These are phyloP conservation scores for Perilla frutescens DNA, from an alignment of 257 asterid species.

Conservation along the genomic window DNA sequence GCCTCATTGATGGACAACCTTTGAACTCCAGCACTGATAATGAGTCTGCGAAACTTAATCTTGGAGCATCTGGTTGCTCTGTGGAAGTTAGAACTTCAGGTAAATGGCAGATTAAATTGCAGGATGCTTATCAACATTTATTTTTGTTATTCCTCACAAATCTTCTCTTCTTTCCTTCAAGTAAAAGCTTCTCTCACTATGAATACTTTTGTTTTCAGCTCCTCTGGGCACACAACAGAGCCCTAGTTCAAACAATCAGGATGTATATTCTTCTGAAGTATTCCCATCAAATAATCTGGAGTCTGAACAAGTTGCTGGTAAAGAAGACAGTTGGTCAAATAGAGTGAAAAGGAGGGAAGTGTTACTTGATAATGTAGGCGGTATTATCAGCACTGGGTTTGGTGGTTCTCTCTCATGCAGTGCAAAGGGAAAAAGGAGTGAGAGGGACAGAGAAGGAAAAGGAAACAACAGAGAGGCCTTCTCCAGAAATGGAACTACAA, in stretches of 20 bases:
- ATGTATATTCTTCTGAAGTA: slow-evolving; percentile 56
- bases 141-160: slow-evolving; percentile 10
- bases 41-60: slow-evolving; percentile 55
- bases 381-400: slow-evolving; percentile 54
- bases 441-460: slow-evolving; percentile 83
- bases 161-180: slow-evolving; percentile 8
- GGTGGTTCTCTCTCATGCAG: slow-evolving; percentile 71
- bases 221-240: slow-evolving; percentile 69
- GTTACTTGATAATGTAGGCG: slow-evolving; percentile 75
- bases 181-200: slow-evolving; percentile 17
- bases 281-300: slow-evolving; percentile 50
- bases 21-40: slow-evolving; percentile 55
- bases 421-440: slow-evolving; percentile 92
- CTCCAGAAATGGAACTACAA: slow-evolving; percentile 72
- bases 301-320: slow-evolving; percentile 55
- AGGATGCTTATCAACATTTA: slow-evolving; percentile 31
- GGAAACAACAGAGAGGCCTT: slow-evolving; percentile 65
- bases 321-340: slow-evolving; percentile 62
- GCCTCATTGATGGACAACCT: slow-evolving; percentile 53
- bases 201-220: slow-evolving; percentile 48
- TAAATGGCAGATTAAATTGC: slow-evolving; percentile 32
- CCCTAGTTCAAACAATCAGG: slow-evolving; percentile 65
- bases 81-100: slow-evolving; percentile 77
- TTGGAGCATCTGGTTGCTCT: slow-evolving; percentile 57
- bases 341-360: slow-evolving; percentile 73